phyloP scores from a whole-genome alignment of 2,329 filamentous ascomycete species.

The Epichloe bromicola region DNA sequence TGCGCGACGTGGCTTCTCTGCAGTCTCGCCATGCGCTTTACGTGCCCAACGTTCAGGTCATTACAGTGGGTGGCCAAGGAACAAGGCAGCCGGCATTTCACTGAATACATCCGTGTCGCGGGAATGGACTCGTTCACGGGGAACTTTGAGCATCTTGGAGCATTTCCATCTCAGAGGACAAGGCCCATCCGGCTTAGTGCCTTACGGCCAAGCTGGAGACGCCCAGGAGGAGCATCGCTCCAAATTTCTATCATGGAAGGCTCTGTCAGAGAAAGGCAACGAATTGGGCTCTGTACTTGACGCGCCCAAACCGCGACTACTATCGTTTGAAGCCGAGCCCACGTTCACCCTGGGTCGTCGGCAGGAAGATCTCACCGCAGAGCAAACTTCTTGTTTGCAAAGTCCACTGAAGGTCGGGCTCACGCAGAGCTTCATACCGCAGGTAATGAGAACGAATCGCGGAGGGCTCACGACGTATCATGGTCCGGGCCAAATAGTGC shows the following conservation, averaged over 20 bases:
- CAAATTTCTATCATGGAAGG: conserved; percentile 23
- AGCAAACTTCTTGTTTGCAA: conserved; percentile 32
- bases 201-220: conserved; percentile 19
- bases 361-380: conserved; percentile 39
- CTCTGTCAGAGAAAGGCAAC: conserved; percentile 9
- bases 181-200: conserved; percentile 11
- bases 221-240: conserved; percentile 22
- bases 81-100: neutral
- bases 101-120: neutral
- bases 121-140: neutral
- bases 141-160: conserved; percentile 11
- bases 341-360: conserved; percentile 87
- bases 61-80: neutral
- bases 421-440: conserved; percentile 29
- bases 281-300: conserved; percentile 31
- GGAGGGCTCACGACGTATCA: conserved; percentile 93
- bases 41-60: neutral
- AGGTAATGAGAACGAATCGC: conserved; percentile 59
- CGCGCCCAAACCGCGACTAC: conserved; percentile 42
- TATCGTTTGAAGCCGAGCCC: conserved; percentile 72
- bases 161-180: conserved; percentile 18
- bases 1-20: no score
- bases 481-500: conserved; percentile 80
- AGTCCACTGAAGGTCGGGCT: conserved; percentile 24
- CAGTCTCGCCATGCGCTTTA: neutral